Conservation (phyloP, 2,329 filamentous ascomycete genomes). For the Penicillium sp. region DNA sequence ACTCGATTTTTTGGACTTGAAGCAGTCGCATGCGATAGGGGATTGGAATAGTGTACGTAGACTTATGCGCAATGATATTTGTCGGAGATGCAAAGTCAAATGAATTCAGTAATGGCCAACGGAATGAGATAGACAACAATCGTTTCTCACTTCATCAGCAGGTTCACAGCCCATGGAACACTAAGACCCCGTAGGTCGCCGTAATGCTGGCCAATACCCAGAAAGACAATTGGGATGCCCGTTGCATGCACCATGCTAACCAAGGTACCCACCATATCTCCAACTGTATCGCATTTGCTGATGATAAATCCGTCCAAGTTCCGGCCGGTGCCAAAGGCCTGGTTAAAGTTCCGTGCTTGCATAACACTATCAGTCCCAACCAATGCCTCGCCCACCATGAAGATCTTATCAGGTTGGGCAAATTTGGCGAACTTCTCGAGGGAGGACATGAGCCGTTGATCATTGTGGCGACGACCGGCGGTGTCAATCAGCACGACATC, state of each 20-base stretch:
- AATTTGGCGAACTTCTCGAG: slow-evolving; percentile 97
- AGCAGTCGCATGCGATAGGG: too few species aligned
- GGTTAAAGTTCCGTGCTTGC: slow-evolving; percentile 94
- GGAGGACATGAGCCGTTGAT: slow-evolving; percentile 90
- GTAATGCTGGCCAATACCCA: slow-evolving; percentile 68
- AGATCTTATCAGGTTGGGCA: slow-evolving; percentile 92
- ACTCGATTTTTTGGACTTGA: too few species aligned
- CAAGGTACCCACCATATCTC: slow-evolving; percentile 95
- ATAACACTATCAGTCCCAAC: slow-evolving; percentile 94
- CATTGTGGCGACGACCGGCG: slow-evolving; percentile 89
- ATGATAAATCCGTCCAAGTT: slow-evolving; percentile 95
- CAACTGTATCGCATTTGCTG: slow-evolving; percentile 96
- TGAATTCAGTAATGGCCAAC: too few species aligned
- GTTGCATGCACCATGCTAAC: slow-evolving; percentile 98
- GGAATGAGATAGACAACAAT: too few species aligned
- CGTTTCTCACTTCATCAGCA: slow-evolving; percentile 55
- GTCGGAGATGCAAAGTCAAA: too few species aligned
- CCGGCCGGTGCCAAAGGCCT: slow-evolving; percentile 74
- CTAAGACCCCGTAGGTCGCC: slow-evolving; percentile 59
- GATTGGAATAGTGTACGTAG: too few species aligned
- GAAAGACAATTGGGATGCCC: slow-evolving; percentile 88
- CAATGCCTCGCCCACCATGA: slow-evolving; percentile 91
- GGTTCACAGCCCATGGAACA: slow-evolving; percentile 57
- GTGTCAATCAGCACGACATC: slow-evolving; percentile 98
- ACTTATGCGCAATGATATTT: too few species aligned